Conservation (phyloP, 2,329 filamentous ascomycete species). For the Penicillium janthinellum region DNA sequence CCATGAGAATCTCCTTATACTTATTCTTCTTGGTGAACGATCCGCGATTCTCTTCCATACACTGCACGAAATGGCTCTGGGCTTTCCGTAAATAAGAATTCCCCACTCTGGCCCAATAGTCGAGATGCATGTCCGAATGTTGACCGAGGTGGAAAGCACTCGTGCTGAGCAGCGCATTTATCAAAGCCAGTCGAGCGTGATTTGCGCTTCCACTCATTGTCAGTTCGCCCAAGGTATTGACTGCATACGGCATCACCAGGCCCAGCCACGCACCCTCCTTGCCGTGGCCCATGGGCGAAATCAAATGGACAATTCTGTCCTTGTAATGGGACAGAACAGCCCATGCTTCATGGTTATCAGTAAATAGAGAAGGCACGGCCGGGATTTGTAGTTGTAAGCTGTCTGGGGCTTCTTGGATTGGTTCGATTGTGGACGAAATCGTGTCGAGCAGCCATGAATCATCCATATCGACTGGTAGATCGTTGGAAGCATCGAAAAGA, state of each 20-base stretch:
- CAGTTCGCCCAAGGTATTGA: slow-evolving; percentile 14
- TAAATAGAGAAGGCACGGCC: background rate
- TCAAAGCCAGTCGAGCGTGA: slow-evolving; percentile 10
- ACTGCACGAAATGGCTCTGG: slow-evolving; percentile 12
- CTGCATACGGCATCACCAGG: slow-evolving; percentile 18
- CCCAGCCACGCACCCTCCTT: slow-evolving; percentile 16
- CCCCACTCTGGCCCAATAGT: slow-evolving; percentile 6
- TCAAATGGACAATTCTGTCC: slow-evolving; percentile 17
- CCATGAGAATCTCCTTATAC: slow-evolving; percentile 24
- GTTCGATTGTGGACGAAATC: background rate
- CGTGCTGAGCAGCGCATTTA: slow-evolving; percentile 17
- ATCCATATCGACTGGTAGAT: background rate
- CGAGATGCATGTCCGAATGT: background rate
- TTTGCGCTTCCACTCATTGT: slow-evolving; percentile 6
- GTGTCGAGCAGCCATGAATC: background rate
- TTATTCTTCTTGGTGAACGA: slow-evolving; percentile 5
- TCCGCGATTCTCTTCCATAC: slow-evolving; percentile 11
- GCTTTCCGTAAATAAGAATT: slow-evolving; percentile 12
- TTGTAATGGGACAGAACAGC: slow-evolving; percentile 21
- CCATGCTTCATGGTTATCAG: slow-evolving; percentile 13
- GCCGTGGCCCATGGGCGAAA: slow-evolving; percentile 15
- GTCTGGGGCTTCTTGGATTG: background rate
- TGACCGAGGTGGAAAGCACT: slow-evolving; percentile 20
- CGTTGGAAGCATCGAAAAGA: background rate
- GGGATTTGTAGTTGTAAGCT: background rate